phyloP scores from a whole-genome alignment of 1,284 basidiomycete genomes.

The Neotropicomus parvogracilis region DNA sequence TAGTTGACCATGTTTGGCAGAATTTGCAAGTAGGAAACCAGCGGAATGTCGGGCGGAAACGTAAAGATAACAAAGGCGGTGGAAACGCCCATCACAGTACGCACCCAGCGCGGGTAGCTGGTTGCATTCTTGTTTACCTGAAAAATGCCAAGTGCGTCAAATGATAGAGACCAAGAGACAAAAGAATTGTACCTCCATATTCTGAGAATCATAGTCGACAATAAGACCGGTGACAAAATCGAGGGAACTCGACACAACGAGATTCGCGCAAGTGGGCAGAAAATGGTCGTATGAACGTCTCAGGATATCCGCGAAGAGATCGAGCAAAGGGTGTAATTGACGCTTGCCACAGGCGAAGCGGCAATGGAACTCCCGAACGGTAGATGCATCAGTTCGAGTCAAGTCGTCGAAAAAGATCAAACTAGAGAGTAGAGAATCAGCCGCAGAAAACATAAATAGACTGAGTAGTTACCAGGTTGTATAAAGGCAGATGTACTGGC shows the following conservation, averaged over 20 bases:
- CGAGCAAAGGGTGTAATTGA: conserved; percentile 6
- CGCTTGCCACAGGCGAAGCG: neutral
- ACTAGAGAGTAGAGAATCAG: neutral
- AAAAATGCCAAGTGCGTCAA: neutral
- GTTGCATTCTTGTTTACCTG: conserved; percentile 5
- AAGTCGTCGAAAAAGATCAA: conserved; percentile 10
- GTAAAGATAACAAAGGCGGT: conserved; percentile 10
- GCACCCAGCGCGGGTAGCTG: conserved; percentile 9
- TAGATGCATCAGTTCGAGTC: conserved; percentile 6
- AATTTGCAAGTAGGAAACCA: conserved; percentile 6
- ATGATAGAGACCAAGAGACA: neutral
- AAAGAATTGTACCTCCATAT: neutral
- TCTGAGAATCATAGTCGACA: conserved; percentile 5
- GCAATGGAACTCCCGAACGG: conserved; percentile 2
- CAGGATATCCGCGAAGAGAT: neutral
- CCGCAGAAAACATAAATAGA: neutral
- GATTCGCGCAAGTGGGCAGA: conserved; percentile 7
- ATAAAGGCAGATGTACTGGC: conserved; percentile 11
- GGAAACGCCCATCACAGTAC: conserved; percentile 9
- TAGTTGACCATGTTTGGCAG: conserved; percentile 10
- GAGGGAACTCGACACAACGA: conserved; percentile 8
- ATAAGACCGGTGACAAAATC: conserved; percentile 6
- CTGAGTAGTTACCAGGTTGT: conserved; percentile 4
- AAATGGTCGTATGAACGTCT: conserved; percentile 7
- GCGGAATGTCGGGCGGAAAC: conserved; percentile 6